Evolutionary conservation across 1,139 yeast genomes (phyloP).

Genomic region (Ogataea hybrid): DNA sequence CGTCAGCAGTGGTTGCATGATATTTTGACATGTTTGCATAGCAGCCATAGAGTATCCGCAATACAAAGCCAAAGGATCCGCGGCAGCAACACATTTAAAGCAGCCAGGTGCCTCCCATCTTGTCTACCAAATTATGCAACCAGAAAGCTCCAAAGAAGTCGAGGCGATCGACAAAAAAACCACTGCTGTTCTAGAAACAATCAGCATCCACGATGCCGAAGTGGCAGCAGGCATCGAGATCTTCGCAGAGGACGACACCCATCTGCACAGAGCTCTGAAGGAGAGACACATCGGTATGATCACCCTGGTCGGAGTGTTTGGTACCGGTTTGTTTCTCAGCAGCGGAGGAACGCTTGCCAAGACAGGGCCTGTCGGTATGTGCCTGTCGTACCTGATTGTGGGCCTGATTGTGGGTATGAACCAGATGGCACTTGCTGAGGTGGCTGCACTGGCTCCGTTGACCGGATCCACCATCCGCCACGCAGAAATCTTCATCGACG

Average conservation of each 20-base stretch:
- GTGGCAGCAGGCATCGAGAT: neutral
- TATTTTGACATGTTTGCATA: neutral
- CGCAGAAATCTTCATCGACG: constrained; percentile 45
- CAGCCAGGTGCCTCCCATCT: neutral
- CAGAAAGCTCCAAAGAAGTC: neutral
- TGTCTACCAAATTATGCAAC: neutral
- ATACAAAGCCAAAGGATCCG: neutral
- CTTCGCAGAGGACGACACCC: constrained; percentile 4
- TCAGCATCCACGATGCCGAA: neutral
- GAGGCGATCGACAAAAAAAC: neutral
- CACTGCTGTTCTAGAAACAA: neutral
- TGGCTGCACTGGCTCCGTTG: constrained; percentile 44
- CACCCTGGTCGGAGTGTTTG: constrained; percentile 47
- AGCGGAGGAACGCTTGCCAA: constrained; percentile 41
- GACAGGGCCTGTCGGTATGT: constrained; percentile 45
- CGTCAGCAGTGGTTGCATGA: neutral
- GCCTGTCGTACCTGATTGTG: constrained; percentile 39
- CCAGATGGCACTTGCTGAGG: constrained; percentile 46
- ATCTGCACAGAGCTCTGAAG: constrained; percentile 38
- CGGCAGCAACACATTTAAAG: neutral
- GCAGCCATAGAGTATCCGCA: too few species aligned
- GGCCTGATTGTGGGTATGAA: constrained; percentile 42
- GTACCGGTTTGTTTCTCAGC: constrained; percentile 45
- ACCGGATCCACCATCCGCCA: constrained; percentile 46
- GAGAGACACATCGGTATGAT: constrained; percentile 45